Evolutionary conservation across 1,284 basidiomycete genomes (phyloP), one percentile per base, ranked within the genome.

Genomic region (Leccinum pachyderme): DNA sequence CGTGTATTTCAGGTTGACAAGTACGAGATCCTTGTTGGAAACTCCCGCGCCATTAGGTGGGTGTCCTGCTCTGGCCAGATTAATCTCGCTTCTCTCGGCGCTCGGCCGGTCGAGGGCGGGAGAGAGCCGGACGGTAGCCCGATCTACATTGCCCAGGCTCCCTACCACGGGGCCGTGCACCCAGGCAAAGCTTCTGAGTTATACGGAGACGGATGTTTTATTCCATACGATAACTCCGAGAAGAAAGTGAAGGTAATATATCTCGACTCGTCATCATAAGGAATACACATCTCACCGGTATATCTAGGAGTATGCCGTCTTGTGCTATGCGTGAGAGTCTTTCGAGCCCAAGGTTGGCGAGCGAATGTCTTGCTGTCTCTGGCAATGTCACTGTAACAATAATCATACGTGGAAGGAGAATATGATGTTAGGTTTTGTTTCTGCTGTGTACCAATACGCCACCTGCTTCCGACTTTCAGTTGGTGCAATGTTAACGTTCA

Each of bases 21-120:
- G 45, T 89, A 81, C 61, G 86, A 89, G 63, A 77, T 90, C 44
- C 81, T 90, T 29, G 71, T 89, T n/a, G 88, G 84, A 4, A 75
- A 89, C 64, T 72, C 76, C 59, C 72, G 69, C 7, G 82, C 75
- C 18, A 71, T 91, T 49, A 75, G 65, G 52, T 91, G 87, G 87
- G 81, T 86, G 1, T 61, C 75, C 51, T 62, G 68, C 35, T 70
- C 69, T 39, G 84, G 83, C 27, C 66, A 65, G 4, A 61, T 88
- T 55, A 73, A 81, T 55, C 53, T 81, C 31, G 45, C 63, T 2
- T 58, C 63, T 39, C 76, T 86, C 24, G 73, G 77, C 41, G 72
- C 72, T 32, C 70, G 62, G 7, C 84, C 85, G 1, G 82, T 90
- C 39, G 85, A 89, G 59, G 87, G 83, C 51, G 88, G 88, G 2